Percentiles rank a stretch among this genome's conserved stretches.
Conservation (phyloP, 192 early-diverging fungal species). For the Rhizophlyctis rosea region DNA sequence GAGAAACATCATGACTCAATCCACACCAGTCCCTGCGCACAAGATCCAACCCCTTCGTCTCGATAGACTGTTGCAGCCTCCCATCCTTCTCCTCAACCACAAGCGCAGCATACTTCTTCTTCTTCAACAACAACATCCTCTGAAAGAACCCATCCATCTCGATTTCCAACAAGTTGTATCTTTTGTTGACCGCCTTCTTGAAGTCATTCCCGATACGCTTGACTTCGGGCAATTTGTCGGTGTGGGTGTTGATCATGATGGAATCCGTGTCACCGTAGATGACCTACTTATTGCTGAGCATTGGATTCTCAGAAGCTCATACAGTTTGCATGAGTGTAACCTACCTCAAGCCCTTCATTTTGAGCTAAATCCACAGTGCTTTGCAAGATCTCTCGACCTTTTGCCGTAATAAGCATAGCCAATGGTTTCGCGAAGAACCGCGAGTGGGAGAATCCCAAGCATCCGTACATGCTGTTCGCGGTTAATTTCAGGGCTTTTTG, state of each 20-base stretch:
- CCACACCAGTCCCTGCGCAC: constrained; percentile 98
- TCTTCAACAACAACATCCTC: constrained; percentile 87
- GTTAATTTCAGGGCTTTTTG: constrained; percentile 95
- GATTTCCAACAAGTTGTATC: constrained; percentile 92
- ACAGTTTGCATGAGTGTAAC: background rate
- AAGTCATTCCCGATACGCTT: constrained; percentile 78
- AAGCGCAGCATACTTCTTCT: constrained; percentile 98
- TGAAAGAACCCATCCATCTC: constrained; percentile 94
- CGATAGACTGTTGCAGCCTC: constrained; percentile 37
- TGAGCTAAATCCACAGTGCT: constrained; percentile 85
- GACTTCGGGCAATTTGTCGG: constrained; percentile 66
- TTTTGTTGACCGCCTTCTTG: constrained; percentile 82
- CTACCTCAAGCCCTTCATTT: constrained; percentile 69
- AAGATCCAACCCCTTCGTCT: constrained; percentile 93
- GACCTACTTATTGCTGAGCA: constrained; percentile 48
- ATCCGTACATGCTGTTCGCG: constrained; percentile 99
- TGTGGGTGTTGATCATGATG: constrained; percentile 94
- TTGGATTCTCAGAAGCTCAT: background rate
- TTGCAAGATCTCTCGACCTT: constrained; percentile 95
- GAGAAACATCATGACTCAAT: constrained; percentile 83
- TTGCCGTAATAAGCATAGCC: constrained; percentile 94
- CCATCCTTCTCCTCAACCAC: constrained; percentile 54
- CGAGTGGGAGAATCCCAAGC: constrained; percentile 87
- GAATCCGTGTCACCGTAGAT: constrained; percentile 99
- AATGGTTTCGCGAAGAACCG: constrained; percentile 95